Conservation (phyloP, 1,284 basidiomycete species). For the Ceratobasidium theobromae region DNA sequence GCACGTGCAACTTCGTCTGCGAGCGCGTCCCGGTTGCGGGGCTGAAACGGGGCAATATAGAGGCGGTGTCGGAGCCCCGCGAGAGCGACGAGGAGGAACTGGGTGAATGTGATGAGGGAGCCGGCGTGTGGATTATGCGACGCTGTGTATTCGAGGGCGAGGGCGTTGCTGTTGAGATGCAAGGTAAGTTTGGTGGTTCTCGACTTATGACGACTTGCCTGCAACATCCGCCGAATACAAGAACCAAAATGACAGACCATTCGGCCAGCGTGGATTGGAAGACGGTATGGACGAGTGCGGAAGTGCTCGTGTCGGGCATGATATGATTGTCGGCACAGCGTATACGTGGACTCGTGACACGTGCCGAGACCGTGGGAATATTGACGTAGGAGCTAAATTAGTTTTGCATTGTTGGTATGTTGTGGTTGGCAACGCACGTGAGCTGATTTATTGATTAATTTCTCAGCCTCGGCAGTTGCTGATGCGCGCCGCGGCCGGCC, state of each 20-base stretch:
- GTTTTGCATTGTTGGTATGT: too few relatives aligned
- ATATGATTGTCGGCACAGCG: too few relatives aligned
- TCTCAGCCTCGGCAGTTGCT: too few relatives aligned
- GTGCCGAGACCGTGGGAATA: too few relatives aligned
- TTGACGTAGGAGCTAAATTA: too few relatives aligned
- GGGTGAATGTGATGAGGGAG: conserved; percentile 80
- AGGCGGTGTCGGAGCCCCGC: conserved; percentile 65
- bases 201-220: conserved; percentile 50
- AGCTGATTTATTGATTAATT: too few relatives aligned
- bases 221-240: conserved; percentile 83
- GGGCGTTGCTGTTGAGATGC: conserved; percentile 78
- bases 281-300: too few relatives aligned
- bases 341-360: too few relatives aligned
- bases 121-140: conserved; percentile 64
- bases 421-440: too few relatives aligned
- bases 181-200: too few relatives aligned
- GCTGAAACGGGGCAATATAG: conserved; percentile 36
- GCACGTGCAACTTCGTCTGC: conserved; percentile 22
- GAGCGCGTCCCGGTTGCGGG: background rate
- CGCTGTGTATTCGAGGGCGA: conserved; percentile 68
- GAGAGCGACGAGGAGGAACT: conserved; percentile 75
- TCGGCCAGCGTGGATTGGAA: conserved; percentile 44
- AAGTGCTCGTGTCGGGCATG: too few relatives aligned
- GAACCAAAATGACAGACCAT: conserved; percentile 61
- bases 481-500: too few relatives aligned